Percentiles rank a stretch among this genome's conserved stretches.
Conservation (phyloP, 345 rosid species). For the Salix exigua region DNA sequence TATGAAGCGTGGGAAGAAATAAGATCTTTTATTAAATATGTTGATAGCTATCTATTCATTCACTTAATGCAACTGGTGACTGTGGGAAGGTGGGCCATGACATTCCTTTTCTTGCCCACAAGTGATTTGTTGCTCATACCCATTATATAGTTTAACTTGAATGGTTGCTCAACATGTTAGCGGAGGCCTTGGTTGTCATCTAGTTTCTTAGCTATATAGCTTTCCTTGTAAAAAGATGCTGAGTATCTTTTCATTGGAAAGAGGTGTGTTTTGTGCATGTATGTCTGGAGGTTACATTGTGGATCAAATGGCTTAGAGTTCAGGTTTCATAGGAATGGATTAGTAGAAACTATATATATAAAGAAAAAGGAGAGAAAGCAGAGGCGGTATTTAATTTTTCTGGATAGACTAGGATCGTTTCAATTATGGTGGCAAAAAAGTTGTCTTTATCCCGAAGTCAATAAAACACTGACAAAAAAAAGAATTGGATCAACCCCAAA, state of each 20-base stretch:
- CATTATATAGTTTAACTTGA: background rate
- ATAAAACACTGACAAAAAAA: no score
- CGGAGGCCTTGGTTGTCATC: no score
- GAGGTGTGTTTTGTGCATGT: background rate
- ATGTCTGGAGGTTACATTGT: no score
- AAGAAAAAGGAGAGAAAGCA: background rate
- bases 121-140: background rate
- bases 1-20: background rate
- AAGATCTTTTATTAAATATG: background rate
- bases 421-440: background rate
- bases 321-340: background rate
- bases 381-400: background rate
- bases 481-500: background rate
- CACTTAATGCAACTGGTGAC: background rate
- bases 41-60: no score
- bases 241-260: no score
- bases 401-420: background rate
- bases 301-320: no score
- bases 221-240: no score
- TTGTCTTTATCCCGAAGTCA: no score
- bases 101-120: background rate
- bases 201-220: no score
- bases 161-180: no score
- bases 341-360: background rate
- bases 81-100: background rate